phyloP scores from a whole-genome alignment of 2,329 filamentous ascomycete genomes.

The Colletotrichum phormii region DNA sequence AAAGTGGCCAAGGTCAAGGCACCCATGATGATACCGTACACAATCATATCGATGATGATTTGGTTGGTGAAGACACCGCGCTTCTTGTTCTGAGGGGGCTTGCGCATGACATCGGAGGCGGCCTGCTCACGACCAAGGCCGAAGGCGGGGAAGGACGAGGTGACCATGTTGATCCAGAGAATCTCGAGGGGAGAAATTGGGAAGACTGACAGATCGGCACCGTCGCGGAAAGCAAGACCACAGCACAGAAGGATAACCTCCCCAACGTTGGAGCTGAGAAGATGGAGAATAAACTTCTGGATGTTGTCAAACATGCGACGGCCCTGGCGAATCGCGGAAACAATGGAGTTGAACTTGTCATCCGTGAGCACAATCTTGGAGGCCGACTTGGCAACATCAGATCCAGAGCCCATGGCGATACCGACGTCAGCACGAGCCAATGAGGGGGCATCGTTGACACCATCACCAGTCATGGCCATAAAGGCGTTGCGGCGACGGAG shows the following conservation, averaged over 20 bases:
- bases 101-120: conserved; percentile 80
- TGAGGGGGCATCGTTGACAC: conserved; percentile 88
- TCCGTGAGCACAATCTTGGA: conserved; percentile 86
- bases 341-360: conserved; percentile 89
- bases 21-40: conserved; percentile 84
- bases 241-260: conserved; percentile 85
- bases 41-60: conserved; percentile 81
- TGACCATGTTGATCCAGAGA: conserved; percentile 82
- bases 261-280: conserved; percentile 84
- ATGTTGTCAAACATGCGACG: conserved; percentile 90
- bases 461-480: conserved; percentile 90
- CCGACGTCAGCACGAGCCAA: conserved; percentile 85
- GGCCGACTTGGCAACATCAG: conserved; percentile 87
- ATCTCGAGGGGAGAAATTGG: conserved; percentile 76
- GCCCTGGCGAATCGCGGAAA: conserved; percentile 85
- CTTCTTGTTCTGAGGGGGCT: conserved; percentile 78
- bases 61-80: conserved; percentile 82
- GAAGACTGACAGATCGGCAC: conserved; percentile 79
- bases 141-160: conserved; percentile 77
- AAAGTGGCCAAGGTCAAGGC: conserved; percentile 74
- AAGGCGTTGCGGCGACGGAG: conserved; percentile 81
- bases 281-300: conserved; percentile 86
- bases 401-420: conserved; percentile 91
- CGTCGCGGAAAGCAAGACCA: conserved; percentile 84
- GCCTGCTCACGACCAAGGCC: conserved; percentile 83